Conservation (phyloP, 441 rosid genomes). For the Bruguiera hainesii region DNA sequence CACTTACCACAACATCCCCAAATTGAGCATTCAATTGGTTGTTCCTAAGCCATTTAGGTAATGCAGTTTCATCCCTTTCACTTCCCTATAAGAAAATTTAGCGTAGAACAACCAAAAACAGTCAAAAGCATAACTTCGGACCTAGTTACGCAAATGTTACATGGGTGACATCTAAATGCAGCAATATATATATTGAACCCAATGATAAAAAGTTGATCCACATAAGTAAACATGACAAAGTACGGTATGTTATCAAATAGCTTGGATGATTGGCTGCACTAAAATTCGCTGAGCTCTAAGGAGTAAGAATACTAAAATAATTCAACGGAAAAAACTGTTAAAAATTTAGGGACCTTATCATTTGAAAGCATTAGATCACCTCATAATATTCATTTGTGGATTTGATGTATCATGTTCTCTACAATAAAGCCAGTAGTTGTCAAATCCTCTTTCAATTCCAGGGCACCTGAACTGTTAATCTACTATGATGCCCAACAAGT, state of each 20-base stretch:
- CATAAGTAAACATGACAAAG: background rate
- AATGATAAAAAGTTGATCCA: background rate
- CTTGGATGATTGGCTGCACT: constrained; percentile 54
- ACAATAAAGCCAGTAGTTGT: background rate
- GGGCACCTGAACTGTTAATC: too few relatives aligned
- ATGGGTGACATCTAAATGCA: background rate
- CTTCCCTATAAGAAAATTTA: constrained; percentile 46
- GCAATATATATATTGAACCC: background rate
- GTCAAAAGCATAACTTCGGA: background rate
- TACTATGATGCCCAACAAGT: too few relatives aligned
- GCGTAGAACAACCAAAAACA: constrained; percentile 5
- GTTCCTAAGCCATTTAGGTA: too few relatives aligned
- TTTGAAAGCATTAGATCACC: background rate
- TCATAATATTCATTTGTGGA: background rate
- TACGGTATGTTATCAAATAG: too few relatives aligned
- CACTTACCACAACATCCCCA: too few relatives aligned
- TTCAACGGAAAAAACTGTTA: constrained; percentile 13
- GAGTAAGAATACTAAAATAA: constrained; percentile 75
- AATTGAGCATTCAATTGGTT: too few relatives aligned
- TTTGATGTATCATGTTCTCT: background rate
- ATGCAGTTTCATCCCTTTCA: too few relatives aligned
- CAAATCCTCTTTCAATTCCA: too few relatives aligned
- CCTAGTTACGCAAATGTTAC: constrained; percentile 1
- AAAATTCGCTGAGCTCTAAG: constrained; percentile 57
- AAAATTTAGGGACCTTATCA: constrained; percentile 4